Percentiles rank a stretch among this genome's conserved stretches.
These are phyloP conservation scores for Colletotrichum higginsianum DNA, from an alignment of 2,329 filamentous ascomycete genomes.

Conservation along the genomic window DNA sequence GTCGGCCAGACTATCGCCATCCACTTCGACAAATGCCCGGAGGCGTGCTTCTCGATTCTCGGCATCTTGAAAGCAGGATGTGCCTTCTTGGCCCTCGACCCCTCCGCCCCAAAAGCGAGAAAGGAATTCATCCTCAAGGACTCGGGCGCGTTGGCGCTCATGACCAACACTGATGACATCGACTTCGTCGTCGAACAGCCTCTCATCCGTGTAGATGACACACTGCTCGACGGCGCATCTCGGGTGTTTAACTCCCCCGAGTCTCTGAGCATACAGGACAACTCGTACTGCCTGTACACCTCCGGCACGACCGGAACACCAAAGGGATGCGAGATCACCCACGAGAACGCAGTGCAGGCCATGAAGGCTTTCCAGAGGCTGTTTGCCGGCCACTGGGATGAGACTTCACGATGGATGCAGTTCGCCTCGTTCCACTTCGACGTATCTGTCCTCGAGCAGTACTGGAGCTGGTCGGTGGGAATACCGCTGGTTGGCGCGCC, in stretches of 20 bases:
- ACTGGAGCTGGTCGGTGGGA: conserved; percentile 94
- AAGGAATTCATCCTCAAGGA: conserved; percentile 85
- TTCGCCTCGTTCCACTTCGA: conserved; percentile 97
- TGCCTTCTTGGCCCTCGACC: conserved; percentile 85
- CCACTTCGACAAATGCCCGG: conserved; percentile 88
- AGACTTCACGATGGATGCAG: conserved; percentile 85
- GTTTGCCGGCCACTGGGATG: conserved; percentile 82
- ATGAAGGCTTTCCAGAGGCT: conserved; percentile 89
- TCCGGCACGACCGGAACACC: conserved; percentile 89
- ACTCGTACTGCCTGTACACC: conserved; percentile 89
- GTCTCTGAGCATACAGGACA: conserved; percentile 59
- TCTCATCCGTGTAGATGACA: conserved; percentile 53
- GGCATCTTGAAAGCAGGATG: conserved; percentile 88
- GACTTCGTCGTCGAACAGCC: conserved; percentile 53
- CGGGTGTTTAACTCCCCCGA: conserved; percentile 49
- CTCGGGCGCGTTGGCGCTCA: conserved; percentile 74
- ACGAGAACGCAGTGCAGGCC: conserved; percentile 90
- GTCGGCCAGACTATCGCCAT: conserved; percentile 78
- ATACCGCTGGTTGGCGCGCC: conserved; percentile 88
- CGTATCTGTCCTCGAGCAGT: conserved; percentile 93
- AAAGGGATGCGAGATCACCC: conserved; percentile 90
- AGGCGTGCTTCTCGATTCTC: conserved; percentile 86
- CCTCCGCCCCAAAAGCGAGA: conserved; percentile 78
- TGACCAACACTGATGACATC: conserved; percentile 64
- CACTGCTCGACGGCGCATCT: conserved; percentile 45